phyloP scores from a whole-genome alignment of 2,329 filamentous ascomycete species.

The Cyphellophora attinorum region DNA sequence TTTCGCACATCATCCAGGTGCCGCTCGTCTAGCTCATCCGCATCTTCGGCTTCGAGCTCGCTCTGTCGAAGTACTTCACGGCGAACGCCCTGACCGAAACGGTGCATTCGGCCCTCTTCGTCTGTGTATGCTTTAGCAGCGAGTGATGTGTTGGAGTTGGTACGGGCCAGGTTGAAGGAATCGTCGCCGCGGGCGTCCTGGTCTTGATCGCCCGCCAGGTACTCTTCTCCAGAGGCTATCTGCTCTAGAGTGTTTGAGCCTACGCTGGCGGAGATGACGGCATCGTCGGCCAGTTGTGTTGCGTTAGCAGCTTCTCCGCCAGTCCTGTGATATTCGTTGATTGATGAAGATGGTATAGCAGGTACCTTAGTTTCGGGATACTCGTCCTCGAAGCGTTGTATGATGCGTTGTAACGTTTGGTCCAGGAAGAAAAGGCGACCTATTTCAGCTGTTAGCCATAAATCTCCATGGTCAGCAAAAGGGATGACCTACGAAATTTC shows the following conservation, averaged over 20 bases:
- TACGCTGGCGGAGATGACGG: constrained; percentile 9
- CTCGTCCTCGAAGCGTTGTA: constrained; percentile 90
- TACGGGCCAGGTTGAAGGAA: constrained; percentile 43
- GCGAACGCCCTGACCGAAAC: constrained; percentile 57
- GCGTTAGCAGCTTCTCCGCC: neutral
- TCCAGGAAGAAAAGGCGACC: constrained; percentile 78
- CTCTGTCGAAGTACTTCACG: constrained; percentile 47
- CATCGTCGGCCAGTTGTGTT: constrained; percentile 6
- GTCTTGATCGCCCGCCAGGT: constrained; percentile 19
- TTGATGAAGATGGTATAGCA: constrained; percentile 1
- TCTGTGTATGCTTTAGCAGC: constrained; percentile 54
- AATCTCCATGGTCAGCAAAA: constrained; percentile 4
- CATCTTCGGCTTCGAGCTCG: constrained; percentile 19
- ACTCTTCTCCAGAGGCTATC: constrained; percentile 11
- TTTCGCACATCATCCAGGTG: constrained; percentile 36
- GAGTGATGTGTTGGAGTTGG: constrained; percentile 58
- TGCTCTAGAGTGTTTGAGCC: constrained; percentile 8
- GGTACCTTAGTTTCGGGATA: constrained; percentile 60
- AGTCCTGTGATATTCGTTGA: neutral
- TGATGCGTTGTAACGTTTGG: constrained; percentile 79
- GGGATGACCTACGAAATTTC: constrained; percentile 58
- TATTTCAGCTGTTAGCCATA: constrained; percentile 27
- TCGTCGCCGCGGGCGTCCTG: constrained; percentile 28
- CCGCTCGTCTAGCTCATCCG: constrained; percentile 29
- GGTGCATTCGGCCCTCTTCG: constrained; percentile 62